phyloP scores from a whole-genome alignment of 768 basidiomycete genomes.

The Boletus pseudopeckii region DNA sequence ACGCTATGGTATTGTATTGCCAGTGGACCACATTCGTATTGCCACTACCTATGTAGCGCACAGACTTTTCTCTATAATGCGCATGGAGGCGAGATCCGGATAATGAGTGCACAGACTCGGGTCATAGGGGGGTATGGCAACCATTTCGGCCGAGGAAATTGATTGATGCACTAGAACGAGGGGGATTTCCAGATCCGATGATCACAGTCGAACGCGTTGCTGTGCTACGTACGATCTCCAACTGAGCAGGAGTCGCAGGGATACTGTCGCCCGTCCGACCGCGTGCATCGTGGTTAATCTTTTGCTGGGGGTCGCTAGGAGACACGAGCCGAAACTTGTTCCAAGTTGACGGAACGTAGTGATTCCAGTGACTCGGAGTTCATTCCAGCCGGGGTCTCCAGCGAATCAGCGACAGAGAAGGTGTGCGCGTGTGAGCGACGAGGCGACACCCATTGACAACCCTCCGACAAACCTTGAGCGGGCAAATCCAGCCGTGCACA shows the following conservation, averaged over 20 bases:
- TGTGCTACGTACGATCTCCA: not conserved
- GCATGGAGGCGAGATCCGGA: not conserved
- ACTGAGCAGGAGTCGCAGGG: conserved; percentile 9
- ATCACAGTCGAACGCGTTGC: not conserved
- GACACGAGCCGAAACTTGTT: not conserved
- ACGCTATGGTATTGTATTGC: not conserved
- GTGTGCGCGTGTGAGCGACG: conserved; percentile 27
- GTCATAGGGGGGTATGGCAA: not conserved
- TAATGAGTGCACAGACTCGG: not conserved
- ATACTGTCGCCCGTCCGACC: conserved; percentile 12
- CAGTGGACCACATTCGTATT: not conserved
- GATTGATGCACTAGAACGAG: not conserved
- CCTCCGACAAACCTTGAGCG: conserved; percentile 2
- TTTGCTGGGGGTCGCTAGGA: conserved; percentile 4
- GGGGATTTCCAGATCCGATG: conserved; percentile 5
- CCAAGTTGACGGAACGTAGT: conserved; percentile 5
- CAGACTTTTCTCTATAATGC: not conserved
- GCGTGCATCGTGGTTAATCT: conserved; percentile 29
- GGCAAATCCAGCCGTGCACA: conserved; percentile 3
- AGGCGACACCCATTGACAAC: conserved; percentile 11
- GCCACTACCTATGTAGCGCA: not conserved
- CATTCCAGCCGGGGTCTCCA: conserved; percentile 4
- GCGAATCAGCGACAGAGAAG: conserved; percentile 9
- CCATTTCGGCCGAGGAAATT: not conserved
- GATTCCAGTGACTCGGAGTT: conserved; percentile 16